phyloP scores from a whole-genome alignment of 257 asterid genomes.

The Gentiana macrophylla region DNA sequence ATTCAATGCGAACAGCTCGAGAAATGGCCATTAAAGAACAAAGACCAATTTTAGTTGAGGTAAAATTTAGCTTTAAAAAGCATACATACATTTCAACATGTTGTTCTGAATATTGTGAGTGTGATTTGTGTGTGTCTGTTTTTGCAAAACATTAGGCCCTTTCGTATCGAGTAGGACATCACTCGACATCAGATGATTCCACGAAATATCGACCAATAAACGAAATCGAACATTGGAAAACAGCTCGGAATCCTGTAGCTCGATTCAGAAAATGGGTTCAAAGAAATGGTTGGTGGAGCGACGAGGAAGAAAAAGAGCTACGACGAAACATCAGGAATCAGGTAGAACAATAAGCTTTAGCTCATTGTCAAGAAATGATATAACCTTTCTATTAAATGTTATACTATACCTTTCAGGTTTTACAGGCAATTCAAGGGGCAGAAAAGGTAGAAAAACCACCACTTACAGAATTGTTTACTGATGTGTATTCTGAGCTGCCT shows the following conservation, averaged over 20 bases:
- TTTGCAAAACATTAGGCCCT: slow-evolving; percentile 34
- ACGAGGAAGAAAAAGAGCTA: slow-evolving; percentile 46
- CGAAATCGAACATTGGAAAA: slow-evolving; percentile 82
- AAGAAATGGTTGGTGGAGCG: slow-evolving; percentile 74
- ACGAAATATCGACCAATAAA: slow-evolving; percentile 60
- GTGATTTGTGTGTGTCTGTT: not conserved
- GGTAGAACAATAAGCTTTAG: slow-evolving; percentile 21
- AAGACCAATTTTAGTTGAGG: slow-evolving; percentile 80
- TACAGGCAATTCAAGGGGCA: slow-evolving; percentile 69
- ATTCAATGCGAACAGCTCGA: slow-evolving; percentile 57
- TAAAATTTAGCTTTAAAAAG: slow-evolving; percentile 10
- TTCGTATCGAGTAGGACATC: slow-evolving; percentile 84
- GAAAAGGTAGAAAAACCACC: slow-evolving; percentile 50
- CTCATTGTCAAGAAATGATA: no score
- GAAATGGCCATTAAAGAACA: slow-evolving; percentile 64
- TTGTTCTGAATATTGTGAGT: not conserved
- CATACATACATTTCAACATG: not conserved
- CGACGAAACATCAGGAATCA: slow-evolving; percentile 46
- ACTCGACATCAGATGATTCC: slow-evolving; percentile 90
- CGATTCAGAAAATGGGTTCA: slow-evolving; percentile 73
- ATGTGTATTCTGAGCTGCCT: slow-evolving; percentile 56
- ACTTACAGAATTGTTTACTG: slow-evolving; percentile 46
- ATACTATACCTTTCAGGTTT: slow-evolving; percentile 25
- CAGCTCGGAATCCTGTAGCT: slow-evolving; percentile 40
- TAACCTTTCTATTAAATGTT: not conserved